phyloP scores from a whole-genome alignment of 495 filamentous ascomycete species.

The Lasiosphaeriaceae sp. region DNA sequence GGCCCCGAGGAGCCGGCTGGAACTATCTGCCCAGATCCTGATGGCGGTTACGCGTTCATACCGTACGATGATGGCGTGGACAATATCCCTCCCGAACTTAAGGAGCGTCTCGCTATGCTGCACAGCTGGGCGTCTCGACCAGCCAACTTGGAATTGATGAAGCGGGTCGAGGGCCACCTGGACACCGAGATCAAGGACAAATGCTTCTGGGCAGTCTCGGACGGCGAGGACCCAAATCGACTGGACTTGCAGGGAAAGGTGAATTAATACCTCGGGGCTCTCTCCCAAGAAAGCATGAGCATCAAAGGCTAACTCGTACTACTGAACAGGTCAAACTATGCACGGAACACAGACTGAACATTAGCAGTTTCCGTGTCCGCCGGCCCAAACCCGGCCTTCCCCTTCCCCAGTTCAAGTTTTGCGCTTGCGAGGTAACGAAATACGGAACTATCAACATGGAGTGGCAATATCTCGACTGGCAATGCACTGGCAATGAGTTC shows the following conservation, averaged over 20 bases:
- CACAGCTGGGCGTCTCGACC: background rate
- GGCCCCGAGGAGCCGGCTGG: background rate
- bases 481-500: background rate
- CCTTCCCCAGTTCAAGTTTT: constrained; percentile 13
- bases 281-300: too few species aligned
- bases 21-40: background rate
- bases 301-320: too few species aligned
- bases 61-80: constrained; percentile 7
- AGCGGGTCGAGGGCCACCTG: constrained; percentile 9
- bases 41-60: constrained; percentile 5
- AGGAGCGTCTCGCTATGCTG: constrained; percentile 3
- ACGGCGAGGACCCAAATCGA: background rate
- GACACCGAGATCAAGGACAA: constrained; percentile 18
- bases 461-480: constrained; percentile 1
- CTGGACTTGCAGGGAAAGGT: background rate
- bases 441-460: constrained; percentile 3
- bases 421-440: constrained; percentile 1
- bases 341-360: constrained; percentile 10
- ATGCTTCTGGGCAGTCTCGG: constrained; percentile 4
- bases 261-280: too few species aligned
- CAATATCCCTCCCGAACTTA: background rate
- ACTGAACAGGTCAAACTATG: constrained; percentile 17
- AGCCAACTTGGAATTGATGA: background rate
- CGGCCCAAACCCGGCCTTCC: too few species aligned
- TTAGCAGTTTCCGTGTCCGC: too few species aligned